A percentile compares a stretch with the other conserved stretches of the same genome.
These are phyloP conservation scores for Blumeria hordei DNA, from an alignment of 2,329 filamentous ascomycete species.

Conservation along the genomic window DNA sequence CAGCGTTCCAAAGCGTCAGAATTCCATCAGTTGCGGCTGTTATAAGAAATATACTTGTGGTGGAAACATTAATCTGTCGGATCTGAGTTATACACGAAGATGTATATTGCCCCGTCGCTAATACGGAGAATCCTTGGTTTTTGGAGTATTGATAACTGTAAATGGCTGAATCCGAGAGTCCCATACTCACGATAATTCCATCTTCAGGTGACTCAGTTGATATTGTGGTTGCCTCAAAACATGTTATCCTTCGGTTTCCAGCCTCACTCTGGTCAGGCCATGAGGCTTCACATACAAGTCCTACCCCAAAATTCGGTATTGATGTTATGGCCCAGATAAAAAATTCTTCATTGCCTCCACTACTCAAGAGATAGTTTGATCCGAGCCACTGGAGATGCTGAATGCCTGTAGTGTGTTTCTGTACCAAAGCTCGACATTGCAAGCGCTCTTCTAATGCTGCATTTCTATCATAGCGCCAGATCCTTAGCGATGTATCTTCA, in stretches of 20 bases:
- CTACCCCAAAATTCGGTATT: conserved; percentile 26
- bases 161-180: conserved; percentile 63
- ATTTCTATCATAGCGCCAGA: conserved; percentile 29
- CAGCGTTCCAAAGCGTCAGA: conserved; percentile 32
- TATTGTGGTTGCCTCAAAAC: conserved; percentile 35
- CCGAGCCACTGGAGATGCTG: conserved; percentile 47
- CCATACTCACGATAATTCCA: conserved; percentile 36
- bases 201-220: not conserved
- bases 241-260: conserved; percentile 53
- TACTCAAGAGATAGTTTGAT: conserved; percentile 47
- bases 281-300: conserved; percentile 30
- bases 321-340: conserved; percentile 48
- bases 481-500: conserved; percentile 50
- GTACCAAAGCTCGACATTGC: conserved; percentile 36
- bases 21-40: conserved; percentile 68
- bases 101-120: conserved; percentile 35
- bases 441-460: conserved; percentile 3
- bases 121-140: conserved; percentile 20
- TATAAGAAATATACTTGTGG: conserved; percentile 21
- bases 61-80: conserved; percentile 18
- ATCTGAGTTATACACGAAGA: conserved; percentile 53
- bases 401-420: conserved; percentile 61
- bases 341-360: conserved; percentile 71
- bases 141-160: conserved; percentile 28
- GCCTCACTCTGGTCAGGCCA: conserved; percentile 27